Evolutionary conservation across 2,329 filamentous ascomycete species (phyloP).

Genomic region (Fusarium decemcellulare): DNA sequence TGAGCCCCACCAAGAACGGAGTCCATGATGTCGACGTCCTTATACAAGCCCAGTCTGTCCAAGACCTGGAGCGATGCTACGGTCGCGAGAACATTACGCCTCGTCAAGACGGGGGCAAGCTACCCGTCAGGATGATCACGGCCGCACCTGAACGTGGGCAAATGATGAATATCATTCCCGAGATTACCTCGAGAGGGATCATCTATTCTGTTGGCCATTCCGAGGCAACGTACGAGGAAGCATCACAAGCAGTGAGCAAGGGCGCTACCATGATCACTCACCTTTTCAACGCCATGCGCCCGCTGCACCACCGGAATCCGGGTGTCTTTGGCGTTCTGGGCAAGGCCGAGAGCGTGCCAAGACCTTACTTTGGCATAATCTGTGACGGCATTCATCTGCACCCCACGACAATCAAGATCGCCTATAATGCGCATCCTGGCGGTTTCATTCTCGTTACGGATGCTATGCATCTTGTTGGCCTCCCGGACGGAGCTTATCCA

Average conservation of each 20-base stretch:
- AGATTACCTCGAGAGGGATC: conserved; percentile 76
- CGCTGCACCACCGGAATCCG: conserved; percentile 91
- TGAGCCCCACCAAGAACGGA: conserved; percentile 86
- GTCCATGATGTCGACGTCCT: conserved; percentile 85
- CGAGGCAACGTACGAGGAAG: conserved; percentile 88
- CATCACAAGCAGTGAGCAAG: conserved; percentile 76
- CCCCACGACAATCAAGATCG: conserved; percentile 89
- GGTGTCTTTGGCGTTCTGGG: conserved; percentile 91
- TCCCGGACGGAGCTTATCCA: conserved; percentile 86
- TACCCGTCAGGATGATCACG: conserved; percentile 83
- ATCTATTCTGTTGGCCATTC: conserved; percentile 88
- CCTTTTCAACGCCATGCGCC: conserved; percentile 94
- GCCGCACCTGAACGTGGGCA: conserved; percentile 85
- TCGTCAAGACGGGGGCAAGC: conserved; percentile 51
- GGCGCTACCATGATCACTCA: conserved; percentile 94
- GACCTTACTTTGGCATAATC: conserved; percentile 91
- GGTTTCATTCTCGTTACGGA: conserved; percentile 93
- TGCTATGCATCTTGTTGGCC: conserved; percentile 88
- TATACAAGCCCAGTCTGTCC: conserved; percentile 72
- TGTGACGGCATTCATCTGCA: conserved; percentile 93
- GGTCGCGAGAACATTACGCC: conserved; percentile 76
- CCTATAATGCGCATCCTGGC: conserved; percentile 86
- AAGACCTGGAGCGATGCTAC: conserved; percentile 80
- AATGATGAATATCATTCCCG: conserved; percentile 78
- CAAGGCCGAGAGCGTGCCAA: conserved; percentile 67